phyloP scores from a whole-genome alignment of 2,329 filamentous ascomycete genomes.

The Microcyclospora tardicrescens region DNA sequence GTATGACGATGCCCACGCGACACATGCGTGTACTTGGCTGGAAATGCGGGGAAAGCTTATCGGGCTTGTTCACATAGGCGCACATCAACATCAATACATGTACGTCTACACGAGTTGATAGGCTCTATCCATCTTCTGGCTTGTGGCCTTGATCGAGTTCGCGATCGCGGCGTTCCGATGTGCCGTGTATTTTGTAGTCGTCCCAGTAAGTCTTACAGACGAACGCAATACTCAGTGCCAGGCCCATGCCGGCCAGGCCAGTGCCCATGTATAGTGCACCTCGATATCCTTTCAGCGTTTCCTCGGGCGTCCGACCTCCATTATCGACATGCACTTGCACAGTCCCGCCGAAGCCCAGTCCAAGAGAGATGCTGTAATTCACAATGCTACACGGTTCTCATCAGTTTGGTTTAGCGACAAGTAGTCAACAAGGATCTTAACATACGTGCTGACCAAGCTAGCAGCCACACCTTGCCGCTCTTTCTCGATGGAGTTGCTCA shows the following conservation, averaged over 20 bases:
- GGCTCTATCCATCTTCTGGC: too few relatives aligned
- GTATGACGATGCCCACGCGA: too few relatives aligned
- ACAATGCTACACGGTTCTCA: slow-evolving; percentile 30
- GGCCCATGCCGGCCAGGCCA: slow-evolving; percentile 17
- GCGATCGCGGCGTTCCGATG: too few relatives aligned
- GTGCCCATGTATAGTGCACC: slow-evolving; percentile 30
- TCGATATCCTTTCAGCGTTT: slow-evolving; percentile 28
- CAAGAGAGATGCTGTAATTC: slow-evolving; percentile 56
- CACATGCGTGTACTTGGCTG: too few relatives aligned
- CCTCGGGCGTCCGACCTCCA: slow-evolving; percentile 22
- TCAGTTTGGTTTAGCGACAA: neutral
- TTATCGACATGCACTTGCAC: slow-evolving; percentile 40
- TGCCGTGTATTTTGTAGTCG: slow-evolving; percentile 1
- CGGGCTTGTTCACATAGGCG: too few relatives aligned
- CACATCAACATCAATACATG: too few relatives aligned
- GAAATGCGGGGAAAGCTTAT: too few relatives aligned
- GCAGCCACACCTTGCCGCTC: slow-evolving; percentile 40
- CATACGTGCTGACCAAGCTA: slow-evolving; percentile 44
- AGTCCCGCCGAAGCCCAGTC: slow-evolving; percentile 52
- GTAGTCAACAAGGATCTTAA: slow-evolving; percentile 2
- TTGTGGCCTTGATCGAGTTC: too few relatives aligned
- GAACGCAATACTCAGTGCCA: slow-evolving; percentile 17
- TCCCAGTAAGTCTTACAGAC: slow-evolving; percentile 12
- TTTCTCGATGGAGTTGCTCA: slow-evolving; percentile 39
- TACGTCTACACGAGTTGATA: too few relatives aligned